These are phyloP conservation scores for Leucosporidium scottii DNA, from an alignment of 768 basidiomycete species.

Conservation along the genomic window DNA sequence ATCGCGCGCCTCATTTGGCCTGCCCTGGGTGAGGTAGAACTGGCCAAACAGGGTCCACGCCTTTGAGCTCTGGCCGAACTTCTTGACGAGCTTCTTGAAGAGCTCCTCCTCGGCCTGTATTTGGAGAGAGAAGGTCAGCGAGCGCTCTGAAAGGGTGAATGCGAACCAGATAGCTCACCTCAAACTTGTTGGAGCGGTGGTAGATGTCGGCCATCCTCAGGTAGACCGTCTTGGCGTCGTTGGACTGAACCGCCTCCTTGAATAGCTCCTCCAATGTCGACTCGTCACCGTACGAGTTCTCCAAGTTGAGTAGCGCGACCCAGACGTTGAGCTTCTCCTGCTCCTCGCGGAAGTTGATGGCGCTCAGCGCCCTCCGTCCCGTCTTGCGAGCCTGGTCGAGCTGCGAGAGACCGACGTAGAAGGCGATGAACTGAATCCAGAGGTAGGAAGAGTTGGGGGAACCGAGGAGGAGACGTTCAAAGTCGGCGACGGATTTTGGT, in stretches of 20 bases:
- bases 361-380: conserved; percentile 70
- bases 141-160: neutral
- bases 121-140: conserved; percentile 4
- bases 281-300: conserved; percentile 84
- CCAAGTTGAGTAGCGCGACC: conserved; percentile 91
- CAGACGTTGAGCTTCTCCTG: conserved; percentile 93
- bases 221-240: conserved; percentile 87
- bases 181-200: conserved; percentile 70
- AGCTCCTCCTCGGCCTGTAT: conserved; percentile 85
- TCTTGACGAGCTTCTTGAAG: conserved; percentile 79
- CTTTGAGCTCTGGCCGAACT: conserved; percentile 87
- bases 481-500: conserved; percentile 89
- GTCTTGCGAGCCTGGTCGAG: conserved; percentile 87
- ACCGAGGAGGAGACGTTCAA: conserved; percentile 82
- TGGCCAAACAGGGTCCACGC: conserved; percentile 87
- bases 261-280: conserved; percentile 71
- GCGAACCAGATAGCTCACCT: conserved; percentile 49
- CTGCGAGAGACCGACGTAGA: conserved; percentile 93
- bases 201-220: conserved; percentile 76
- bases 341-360: conserved; percentile 93
- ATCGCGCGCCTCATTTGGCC: conserved; percentile 71
- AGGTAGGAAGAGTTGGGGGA: conserved; percentile 95
- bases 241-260: conserved; percentile 80
- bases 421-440: conserved; percentile 99
- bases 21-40: conserved; percentile 64